Evolutionary conservation across 352 stramenopile genomes (phyloP).

Genomic region (Phytophthora idaei): DNA sequence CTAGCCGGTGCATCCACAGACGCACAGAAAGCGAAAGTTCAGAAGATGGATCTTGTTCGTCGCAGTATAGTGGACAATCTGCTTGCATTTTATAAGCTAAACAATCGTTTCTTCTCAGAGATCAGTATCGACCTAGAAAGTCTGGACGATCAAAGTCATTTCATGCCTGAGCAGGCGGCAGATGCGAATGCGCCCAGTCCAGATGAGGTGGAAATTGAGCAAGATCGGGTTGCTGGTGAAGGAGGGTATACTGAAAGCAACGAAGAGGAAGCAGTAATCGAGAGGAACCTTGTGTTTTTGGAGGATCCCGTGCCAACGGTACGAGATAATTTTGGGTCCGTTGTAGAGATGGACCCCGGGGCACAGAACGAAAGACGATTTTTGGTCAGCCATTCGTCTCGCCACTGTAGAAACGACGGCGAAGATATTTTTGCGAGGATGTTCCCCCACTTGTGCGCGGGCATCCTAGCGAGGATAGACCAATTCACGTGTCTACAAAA

Average conservation of each 20-base stretch:
- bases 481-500: no score
- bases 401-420: not conserved
- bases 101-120: not conserved
- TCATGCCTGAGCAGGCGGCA: not conserved
- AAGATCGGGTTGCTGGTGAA: not conserved
- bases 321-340: not conserved
- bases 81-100: not conserved
- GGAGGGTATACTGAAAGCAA: not conserved
- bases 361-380: not conserved
- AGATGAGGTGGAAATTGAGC: not conserved
- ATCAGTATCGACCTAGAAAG: not conserved
- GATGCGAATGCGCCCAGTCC: not conserved
- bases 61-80: not conserved
- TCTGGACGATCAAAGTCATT: not conserved
- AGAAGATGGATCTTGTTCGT: not conserved
- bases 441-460: not conserved
- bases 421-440: not conserved
- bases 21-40: not conserved
- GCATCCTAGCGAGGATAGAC: no score
- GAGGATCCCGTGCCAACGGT: not conserved
- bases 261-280: not conserved
- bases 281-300: not conserved
- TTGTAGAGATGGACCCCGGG: not conserved
- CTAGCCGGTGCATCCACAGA: not conserved
- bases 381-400: not conserved